Evolutionary conservation across 768 basidiomycete genomes (phyloP).

Genomic region (Pleurotus salmoneostramineus): DNA sequence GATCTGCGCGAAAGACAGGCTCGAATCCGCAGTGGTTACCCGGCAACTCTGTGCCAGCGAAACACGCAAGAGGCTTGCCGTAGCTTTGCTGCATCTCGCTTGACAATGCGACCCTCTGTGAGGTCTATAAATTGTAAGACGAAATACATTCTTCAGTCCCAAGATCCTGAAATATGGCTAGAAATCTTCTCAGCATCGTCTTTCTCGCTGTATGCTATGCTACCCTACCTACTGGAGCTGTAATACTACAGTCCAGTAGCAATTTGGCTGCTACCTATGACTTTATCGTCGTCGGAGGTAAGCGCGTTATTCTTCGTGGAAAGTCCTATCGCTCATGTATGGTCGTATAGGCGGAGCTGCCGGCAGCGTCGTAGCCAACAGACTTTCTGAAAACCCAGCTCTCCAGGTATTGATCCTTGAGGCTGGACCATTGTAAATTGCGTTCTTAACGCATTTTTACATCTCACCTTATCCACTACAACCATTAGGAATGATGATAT

Average conservation of each 20-base stretch:
- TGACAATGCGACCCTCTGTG: too few relatives aligned
- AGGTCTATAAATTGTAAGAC: too few relatives aligned
- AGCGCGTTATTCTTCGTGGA: neutral
- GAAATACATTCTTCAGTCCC: too few relatives aligned
- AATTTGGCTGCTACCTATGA: neutral
- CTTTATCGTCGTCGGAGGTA: slow-evolving; percentile 9
- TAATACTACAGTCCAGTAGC: neutral
- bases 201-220: too few relatives aligned
- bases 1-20: too few relatives aligned
- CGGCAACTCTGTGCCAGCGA: too few relatives aligned
- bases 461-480: neutral
- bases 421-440: slow-evolving; percentile 9
- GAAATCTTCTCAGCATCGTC: too few relatives aligned
- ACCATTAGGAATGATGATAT: slow-evolving; percentile 1
- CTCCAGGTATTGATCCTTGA: slow-evolving; percentile 9
- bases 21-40: too few relatives aligned
- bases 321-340: slow-evolving; percentile 3
- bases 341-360: slow-evolving; percentile 9
- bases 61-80: too few relatives aligned
- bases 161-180: too few relatives aligned
- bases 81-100: too few relatives aligned
- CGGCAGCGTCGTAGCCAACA: neutral
- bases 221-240: too few relatives aligned
- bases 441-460: neutral
- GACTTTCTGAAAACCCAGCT: slow-evolving; percentile 9